A percentile compares a stretch with the other conserved stretches of the same genome.
phyloP scores from a whole-genome alignment of 2,329 filamentous ascomycete genomes.

The Fusarium fujikuroi region DNA sequence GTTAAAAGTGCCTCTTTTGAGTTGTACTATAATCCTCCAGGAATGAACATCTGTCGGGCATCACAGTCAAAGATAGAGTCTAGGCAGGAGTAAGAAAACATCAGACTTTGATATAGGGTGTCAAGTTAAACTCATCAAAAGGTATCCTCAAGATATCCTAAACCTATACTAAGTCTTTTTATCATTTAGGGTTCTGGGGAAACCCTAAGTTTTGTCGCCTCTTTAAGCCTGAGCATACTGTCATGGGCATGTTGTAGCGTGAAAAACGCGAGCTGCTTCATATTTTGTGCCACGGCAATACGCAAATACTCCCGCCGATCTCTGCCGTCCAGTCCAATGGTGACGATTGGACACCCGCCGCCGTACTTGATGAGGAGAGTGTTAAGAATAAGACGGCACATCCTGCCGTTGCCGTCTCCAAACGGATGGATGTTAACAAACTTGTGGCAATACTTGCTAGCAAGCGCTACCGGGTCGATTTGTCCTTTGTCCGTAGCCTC shows the following conservation, averaged over 20 bases:
- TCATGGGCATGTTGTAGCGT: neutral
- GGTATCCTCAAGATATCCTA: neutral
- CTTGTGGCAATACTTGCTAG: slow-evolving; percentile 41
- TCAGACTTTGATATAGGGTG: too few relatives aligned
- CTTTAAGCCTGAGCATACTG: neutral
- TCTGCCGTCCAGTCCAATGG: neutral
- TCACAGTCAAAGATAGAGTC: neutral
- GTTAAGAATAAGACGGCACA: slow-evolving; percentile 50
- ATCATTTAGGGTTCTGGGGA: neutral
- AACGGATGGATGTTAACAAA: slow-evolving; percentile 53
- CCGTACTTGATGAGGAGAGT: slow-evolving; percentile 44
- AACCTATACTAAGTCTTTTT: neutral
- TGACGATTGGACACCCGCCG: neutral
- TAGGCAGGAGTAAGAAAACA: too few relatives aligned
- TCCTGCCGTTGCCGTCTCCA: slow-evolving; percentile 50
- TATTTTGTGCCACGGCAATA: neutral
- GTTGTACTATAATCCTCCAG: neutral
- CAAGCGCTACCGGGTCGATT: slow-evolving; percentile 23
- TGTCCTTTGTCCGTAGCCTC: neutral
- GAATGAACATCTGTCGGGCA: neutral
- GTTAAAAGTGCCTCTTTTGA: slow-evolving; percentile 9
- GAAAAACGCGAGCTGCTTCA: neutral
- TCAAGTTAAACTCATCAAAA: too few relatives aligned
- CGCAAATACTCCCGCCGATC: neutral
- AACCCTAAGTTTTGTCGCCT: neutral